These are phyloP conservation scores for Rhizophagus prolifer DNA, from an alignment of 192 early-diverging fungal genomes.

Conservation along the genomic window DNA sequence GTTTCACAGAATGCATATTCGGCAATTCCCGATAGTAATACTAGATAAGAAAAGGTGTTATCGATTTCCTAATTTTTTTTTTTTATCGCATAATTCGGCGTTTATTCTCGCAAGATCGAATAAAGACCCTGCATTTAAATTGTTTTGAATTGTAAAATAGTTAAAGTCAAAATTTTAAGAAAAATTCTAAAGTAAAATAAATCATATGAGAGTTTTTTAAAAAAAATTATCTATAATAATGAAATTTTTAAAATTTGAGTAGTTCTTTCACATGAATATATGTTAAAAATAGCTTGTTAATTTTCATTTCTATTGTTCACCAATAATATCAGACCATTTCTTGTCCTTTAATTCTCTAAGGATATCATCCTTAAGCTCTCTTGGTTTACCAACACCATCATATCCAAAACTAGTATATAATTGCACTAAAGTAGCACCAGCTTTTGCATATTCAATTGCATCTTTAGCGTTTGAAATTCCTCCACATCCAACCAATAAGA, in stretches of 20 bases:
- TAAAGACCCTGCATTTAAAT: background rate
- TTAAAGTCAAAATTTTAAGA: background rate
- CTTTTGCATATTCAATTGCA: slow-evolving; percentile 74
- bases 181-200: too few species aligned
- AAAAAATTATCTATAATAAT: too few species aligned
- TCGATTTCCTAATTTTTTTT: background rate
- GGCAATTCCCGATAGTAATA: background rate
- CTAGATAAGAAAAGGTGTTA: background rate
- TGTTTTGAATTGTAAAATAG: background rate
- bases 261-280: too few species aligned
- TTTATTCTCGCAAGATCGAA: background rate
- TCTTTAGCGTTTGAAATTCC: slow-evolving; percentile 77
- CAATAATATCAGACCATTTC: slow-evolving; percentile 64
- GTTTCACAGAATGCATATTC: background rate
- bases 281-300: too few species aligned
- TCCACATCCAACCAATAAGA: slow-evolving; percentile 88
- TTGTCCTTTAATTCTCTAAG: slow-evolving; percentile 65
- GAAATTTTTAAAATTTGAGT: too few species aligned
- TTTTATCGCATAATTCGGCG: background rate
- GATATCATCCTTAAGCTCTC: slow-evolving; percentile 77
- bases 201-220: too few species aligned
- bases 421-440: slow-evolving; percentile 82
- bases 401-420: slow-evolving; percentile 77
- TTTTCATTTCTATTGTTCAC: slow-evolving; percentile 31
- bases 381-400: slow-evolving; percentile 76